Percentiles rank a stretch among this genome's conserved stretches.
Conservation (phyloP, 805 yeast genomes). For the Huiozyma sinensis region DNA sequence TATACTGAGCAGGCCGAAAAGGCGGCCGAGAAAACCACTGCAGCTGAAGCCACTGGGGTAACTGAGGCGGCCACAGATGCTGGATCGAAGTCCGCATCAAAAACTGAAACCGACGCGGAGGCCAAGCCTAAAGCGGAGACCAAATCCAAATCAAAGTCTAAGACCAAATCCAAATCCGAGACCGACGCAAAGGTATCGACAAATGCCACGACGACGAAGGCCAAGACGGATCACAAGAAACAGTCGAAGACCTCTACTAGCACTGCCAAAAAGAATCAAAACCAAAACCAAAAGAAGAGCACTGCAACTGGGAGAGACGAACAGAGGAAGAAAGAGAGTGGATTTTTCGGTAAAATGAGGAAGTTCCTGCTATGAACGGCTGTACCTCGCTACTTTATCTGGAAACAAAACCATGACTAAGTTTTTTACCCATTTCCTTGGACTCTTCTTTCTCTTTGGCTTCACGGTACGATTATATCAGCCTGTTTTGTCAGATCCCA, state of each 20-base stretch:
- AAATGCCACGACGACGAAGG: neutral
- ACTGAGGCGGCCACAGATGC: neutral
- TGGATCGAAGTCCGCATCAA: neutral
- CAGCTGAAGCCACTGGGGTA: neutral
- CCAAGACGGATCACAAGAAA: neutral
- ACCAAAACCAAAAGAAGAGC: too few relatives aligned
- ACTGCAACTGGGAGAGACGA: too few relatives aligned
- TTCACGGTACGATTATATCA: neutral
- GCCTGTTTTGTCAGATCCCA: too few relatives aligned
- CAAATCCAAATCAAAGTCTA: neutral
- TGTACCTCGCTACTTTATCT: neutral
- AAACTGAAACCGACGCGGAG: neutral
- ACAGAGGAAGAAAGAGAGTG: neutral
- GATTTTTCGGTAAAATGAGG: conserved; percentile 1
- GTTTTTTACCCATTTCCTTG: neutral
- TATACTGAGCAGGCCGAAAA: neutral
- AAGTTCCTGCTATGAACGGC: neutral
- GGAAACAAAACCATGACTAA: neutral
- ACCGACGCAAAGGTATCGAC: neutral
- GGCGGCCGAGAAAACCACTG: neutral
- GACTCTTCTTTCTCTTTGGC: neutral
- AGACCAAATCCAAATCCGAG: neutral
- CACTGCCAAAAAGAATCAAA: neutral
- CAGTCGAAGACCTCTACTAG: neutral
- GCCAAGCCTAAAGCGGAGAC: neutral